Evolutionary conservation across 1,284 basidiomycete species (phyloP), one percentile per base, ranked within the genome.

Genomic region (Entoloma clypeatum): DNA sequence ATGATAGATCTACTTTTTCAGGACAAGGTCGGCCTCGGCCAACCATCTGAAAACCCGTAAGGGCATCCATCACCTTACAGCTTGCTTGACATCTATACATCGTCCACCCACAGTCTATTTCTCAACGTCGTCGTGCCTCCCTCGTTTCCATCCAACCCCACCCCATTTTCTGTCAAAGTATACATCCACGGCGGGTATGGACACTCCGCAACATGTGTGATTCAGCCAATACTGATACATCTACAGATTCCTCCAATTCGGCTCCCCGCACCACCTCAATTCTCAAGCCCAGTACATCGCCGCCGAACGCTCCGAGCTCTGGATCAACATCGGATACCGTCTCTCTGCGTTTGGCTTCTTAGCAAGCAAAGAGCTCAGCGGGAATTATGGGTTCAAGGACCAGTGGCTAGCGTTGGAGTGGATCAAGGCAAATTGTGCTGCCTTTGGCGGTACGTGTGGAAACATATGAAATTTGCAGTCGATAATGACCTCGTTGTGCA

Each of bases 311-410:
- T 70, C 71, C 7, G 82, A 86, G 58, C 72, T 88, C 5, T 80
- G 79, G 69, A 79, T 89, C 6, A 83, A 83, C 53, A 72, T 85
- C 17, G 81, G 80, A 24, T 85, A 86, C 56, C 73, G 81, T 11
- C 66, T 86, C 32, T 85, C 83, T 0, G 82, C 74, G 5, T 83
- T 87, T 51, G 86, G 86, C 0, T 89, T 86, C 55, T 62, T 88
- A 7, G 84, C 82, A 0, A 72, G 70, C 45, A 77, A 81, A 38
- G 55, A 72, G 37, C 81, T 88, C 25, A 64, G 67, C 7, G 85
- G 86, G 2, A 89, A 88, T 54, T 83, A 79, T 56, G 85, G 86
- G 0, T 88, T 88, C 68, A 86, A 86, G 61, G 86, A 88, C 56
- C 82, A 79, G 45, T 86, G 82, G 82, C 45, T 76, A 7, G 76